Conservation (phyloP, 228 moss, liverwort and hornwort genomes). For the Sphagnum magellanicum region DNA sequence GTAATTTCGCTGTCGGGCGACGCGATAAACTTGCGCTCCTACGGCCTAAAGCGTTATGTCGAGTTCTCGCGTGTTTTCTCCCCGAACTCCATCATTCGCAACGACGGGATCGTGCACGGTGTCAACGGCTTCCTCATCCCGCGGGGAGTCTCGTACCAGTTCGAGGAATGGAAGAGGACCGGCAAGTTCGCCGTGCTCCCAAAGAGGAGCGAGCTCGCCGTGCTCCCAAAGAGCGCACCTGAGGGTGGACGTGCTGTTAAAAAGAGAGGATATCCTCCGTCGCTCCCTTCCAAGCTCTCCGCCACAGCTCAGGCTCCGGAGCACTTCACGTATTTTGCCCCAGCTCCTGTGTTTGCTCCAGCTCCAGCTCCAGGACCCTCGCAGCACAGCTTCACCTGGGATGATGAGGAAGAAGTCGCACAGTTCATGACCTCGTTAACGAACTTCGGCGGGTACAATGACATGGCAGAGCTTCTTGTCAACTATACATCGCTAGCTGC, state of each 20-base stretch:
- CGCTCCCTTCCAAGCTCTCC: conserved; percentile 1
- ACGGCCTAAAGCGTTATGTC: conserved; percentile 43
- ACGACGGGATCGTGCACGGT: conserved; percentile 89
- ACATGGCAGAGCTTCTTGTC: conserved; percentile 72
- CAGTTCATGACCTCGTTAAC: conserved; percentile 55
- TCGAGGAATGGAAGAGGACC: conserved; percentile 32
- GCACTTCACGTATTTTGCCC: not conserved
- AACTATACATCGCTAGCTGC: conserved; percentile 62
- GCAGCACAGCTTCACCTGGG: conserved; percentile 12
- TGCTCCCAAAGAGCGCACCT: conserved; percentile 11
- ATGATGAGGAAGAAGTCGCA: conserved; percentile 34
- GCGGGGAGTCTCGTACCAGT: conserved; percentile 25
- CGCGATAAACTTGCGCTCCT: conserved; percentile 25
- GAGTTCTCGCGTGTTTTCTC: conserved; percentile 56
- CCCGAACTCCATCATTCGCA: conserved; percentile 65
- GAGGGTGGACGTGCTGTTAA: not conserved
- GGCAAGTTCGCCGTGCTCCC: conserved; percentile 11
- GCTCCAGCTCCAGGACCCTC: conserved; percentile 71
- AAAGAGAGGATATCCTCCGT: conserved; percentile 8
- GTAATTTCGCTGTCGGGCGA: conserved; percentile 42
- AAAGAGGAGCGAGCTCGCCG: not conserved
- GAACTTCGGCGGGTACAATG: conserved; percentile 68
- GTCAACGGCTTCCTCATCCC: conserved; percentile 68
- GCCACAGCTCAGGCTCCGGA: not conserved
- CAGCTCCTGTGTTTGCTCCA: conserved; percentile 24